phyloP scores from a whole-genome alignment of 805 yeast genomes.

The Candida tallmaniae region DNA sequence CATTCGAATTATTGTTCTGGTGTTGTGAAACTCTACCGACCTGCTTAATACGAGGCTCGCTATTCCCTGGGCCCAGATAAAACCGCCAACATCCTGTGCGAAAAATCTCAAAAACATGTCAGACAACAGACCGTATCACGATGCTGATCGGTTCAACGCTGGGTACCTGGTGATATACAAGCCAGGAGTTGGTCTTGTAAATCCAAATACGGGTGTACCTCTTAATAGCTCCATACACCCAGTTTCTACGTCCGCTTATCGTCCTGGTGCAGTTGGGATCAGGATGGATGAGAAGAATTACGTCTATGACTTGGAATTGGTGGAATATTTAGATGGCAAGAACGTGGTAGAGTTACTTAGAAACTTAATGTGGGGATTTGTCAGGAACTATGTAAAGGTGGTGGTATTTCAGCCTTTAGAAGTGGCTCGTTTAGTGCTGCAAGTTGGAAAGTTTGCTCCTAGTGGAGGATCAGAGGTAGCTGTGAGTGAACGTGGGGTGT shows the following conservation, averaged over 20 bases:
- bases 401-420: constrained; percentile 86
- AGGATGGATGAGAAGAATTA: constrained; percentile 34
- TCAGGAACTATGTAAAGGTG: constrained; percentile 65
- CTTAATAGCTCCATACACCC: constrained; percentile 24
- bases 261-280: constrained; percentile 13
- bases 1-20: no score
- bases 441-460: constrained; percentile 62
- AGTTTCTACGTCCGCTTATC: constrained; percentile 8
- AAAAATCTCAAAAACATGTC: not conserved
- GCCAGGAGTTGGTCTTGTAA: constrained; percentile 60
- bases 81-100: not conserved
- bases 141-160: constrained; percentile 61
- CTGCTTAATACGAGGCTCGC: no score
- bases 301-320: constrained; percentile 56
- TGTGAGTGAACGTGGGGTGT: constrained; percentile 12
- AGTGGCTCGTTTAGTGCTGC: constrained; percentile 70
- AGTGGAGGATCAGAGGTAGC: constrained; percentile 14
- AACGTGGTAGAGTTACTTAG: constrained; percentile 54
- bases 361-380: constrained; percentile 55
- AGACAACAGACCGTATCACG: constrained; percentile 61
- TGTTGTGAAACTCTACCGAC: no score
- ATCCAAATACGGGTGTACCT: constrained; percentile 37
- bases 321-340: constrained; percentile 58
- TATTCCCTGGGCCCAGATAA: no score
- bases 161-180: constrained; percentile 57